These are phyloP conservation scores for Aechmea fasciata DNA, from an alignment of 176 grass and related monocot species.

Conservation along the genomic window DNA sequence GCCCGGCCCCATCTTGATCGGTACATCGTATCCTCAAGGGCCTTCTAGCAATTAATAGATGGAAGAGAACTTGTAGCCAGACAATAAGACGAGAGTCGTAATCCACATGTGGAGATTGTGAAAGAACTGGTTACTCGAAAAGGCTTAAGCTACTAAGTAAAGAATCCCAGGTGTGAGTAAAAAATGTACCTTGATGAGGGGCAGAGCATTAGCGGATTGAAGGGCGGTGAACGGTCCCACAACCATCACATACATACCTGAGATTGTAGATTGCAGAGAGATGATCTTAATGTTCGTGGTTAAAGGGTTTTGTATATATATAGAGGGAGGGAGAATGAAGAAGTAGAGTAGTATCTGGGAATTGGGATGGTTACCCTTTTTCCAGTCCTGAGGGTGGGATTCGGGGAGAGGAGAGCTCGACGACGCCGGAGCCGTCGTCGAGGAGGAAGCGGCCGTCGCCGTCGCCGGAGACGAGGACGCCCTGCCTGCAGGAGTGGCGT, in stretches of 20 bases:
- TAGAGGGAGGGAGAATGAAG: neutral
- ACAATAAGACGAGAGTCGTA: too few relatives aligned
- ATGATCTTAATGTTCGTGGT: constrained; percentile 6
- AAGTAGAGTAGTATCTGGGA: too few relatives aligned
- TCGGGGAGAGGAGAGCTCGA: constrained; percentile 35
- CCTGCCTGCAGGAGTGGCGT: constrained; percentile 41
- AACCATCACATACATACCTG: constrained; percentile 84
- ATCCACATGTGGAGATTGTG: too few relatives aligned
- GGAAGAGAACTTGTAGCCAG: too few relatives aligned
- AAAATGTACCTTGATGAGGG: constrained; percentile 45
- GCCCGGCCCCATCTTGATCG: too few relatives aligned
- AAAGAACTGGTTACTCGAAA: too few relatives aligned
- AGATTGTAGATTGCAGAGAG: neutral
- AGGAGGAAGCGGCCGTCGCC: constrained; percentile 34
- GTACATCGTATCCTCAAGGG: too few relatives aligned
- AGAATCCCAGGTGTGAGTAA: too few relatives aligned
- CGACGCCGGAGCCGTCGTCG: constrained; percentile 63
- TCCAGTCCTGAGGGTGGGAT: constrained; percentile 25
- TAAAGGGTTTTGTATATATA: neutral
- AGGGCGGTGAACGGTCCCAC: constrained; percentile 37
- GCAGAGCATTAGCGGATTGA: constrained; percentile 11
- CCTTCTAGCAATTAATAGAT: too few relatives aligned
- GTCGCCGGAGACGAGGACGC: constrained; percentile 33
- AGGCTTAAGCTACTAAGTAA: too few relatives aligned
- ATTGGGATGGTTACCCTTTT: constrained; percentile 10